These are phyloP conservation scores for Ophiostoma montium DNA, from an alignment of 2,329 filamentous ascomycete genomes.

Conservation along the genomic window DNA sequence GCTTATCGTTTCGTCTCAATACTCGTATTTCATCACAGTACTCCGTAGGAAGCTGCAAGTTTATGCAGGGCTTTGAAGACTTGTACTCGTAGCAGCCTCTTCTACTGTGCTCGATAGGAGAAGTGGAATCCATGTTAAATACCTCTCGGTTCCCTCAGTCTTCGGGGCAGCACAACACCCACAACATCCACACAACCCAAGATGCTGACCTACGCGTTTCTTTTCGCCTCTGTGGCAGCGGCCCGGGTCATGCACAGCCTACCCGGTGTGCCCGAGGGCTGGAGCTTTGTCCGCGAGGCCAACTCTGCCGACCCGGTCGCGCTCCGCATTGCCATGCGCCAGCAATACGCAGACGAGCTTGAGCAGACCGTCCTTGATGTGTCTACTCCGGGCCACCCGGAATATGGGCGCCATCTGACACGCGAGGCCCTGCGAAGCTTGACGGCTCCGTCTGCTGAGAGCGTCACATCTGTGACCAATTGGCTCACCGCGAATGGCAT, in stretches of 20 bases:
- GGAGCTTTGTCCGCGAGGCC: conserved; percentile 23
- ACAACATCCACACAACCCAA: too few relatives aligned
- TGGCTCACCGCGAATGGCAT: conserved; percentile 40
- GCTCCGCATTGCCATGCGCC: conserved; percentile 34
- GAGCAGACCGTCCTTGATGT: conserved; percentile 46
- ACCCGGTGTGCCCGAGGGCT: conserved; percentile 23
- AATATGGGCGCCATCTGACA: conserved; percentile 48
- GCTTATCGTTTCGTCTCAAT: too few relatives aligned
- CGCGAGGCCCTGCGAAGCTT: conserved; percentile 41
- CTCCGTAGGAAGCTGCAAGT: too few relatives aligned
- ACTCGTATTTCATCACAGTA: too few relatives aligned
- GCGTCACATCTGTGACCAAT: conserved; percentile 31
- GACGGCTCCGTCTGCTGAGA: conserved; percentile 34
- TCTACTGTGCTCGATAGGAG: too few relatives aligned
- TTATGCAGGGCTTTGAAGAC: too few relatives aligned
- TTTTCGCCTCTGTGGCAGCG: conserved; percentile 16
- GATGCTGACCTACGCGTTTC: conserved; percentile 15
- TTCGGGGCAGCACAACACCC: too few relatives aligned
- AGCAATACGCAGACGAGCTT: conserved; percentile 34
- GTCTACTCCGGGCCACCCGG: conserved; percentile 42
- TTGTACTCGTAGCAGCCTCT: too few relatives aligned
- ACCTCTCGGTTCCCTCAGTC: too few relatives aligned
- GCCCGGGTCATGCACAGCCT: conserved; percentile 25
- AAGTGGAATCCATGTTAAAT: too few relatives aligned
- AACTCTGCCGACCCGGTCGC: conserved; percentile 26